Evolutionary conservation across 441 rosid genomes (phyloP).

Genomic region (Adansonia rubrostipa): DNA sequence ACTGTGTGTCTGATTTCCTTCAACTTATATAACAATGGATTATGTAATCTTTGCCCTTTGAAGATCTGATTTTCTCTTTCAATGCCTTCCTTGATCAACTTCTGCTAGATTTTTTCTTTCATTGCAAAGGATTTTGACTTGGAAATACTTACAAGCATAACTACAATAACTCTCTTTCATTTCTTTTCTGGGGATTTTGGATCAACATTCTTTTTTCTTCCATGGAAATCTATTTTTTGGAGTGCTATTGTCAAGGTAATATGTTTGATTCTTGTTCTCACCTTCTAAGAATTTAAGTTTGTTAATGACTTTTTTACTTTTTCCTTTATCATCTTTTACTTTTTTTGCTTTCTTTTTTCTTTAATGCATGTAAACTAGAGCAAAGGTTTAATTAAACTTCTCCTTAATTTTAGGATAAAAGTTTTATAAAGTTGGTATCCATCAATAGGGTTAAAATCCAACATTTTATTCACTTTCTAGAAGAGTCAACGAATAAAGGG

Average conservation of each 20-base stretch:
- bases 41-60: not conserved
- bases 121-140: not conserved
- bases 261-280: not conserved
- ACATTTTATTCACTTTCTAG: not conserved
- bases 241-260: not conserved
- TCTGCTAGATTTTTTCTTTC: not conserved
- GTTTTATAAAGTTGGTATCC: not conserved
- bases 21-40: not conserved
- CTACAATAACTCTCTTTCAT: no score
- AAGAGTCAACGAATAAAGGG: not conserved
- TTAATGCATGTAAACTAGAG: not conserved
- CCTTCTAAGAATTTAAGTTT: not conserved
- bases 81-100: not conserved
- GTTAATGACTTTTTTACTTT: not conserved
- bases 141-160: not conserved
- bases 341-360: not conserved
- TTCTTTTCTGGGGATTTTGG: no score
- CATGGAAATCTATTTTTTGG: not conserved
- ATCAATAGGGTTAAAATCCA: not conserved
- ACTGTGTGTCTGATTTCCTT: not conserved
- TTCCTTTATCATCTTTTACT: not conserved
- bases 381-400: not conserved
- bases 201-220: not conserved
- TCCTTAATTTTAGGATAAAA: conserved; percentile 5
- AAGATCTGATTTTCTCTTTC: not conserved